phyloP scores from a whole-genome alignment of 495 filamentous ascomycete genomes.

The Beverwykella pulmonaria region DNA sequence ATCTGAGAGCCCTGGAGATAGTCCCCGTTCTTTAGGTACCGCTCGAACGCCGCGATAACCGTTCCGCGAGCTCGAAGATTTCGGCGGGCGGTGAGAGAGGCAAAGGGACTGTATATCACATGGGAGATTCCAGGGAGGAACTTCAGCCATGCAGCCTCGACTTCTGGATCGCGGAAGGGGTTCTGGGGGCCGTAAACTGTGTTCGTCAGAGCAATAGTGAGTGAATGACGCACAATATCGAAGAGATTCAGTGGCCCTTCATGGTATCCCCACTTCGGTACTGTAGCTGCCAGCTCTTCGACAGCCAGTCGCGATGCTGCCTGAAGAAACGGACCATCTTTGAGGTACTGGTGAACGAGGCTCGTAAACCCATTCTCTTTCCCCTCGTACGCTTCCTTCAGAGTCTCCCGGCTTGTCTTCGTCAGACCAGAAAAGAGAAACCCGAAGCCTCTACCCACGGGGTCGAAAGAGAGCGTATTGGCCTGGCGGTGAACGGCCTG shows the following conservation, averaged over 20 bases:
- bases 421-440: slow-evolving; percentile 42
- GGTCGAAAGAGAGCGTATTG: slow-evolving; percentile 42
- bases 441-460: slow-evolving; percentile 46
- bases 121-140: slow-evolving; percentile 20
- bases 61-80: slow-evolving; percentile 2
- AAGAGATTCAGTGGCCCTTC: slow-evolving; percentile 13
- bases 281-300: slow-evolving; percentile 47
- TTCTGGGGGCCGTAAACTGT: slow-evolving; percentile 55
- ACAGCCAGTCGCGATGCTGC: slow-evolving; percentile 36
- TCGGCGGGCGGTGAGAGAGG: slow-evolving; percentile 1
- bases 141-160: slow-evolving; percentile 50
- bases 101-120: slow-evolving; percentile 5
- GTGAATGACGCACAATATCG: slow-evolving; percentile 39
- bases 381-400: slow-evolving; percentile 39
- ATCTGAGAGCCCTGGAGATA: slow-evolving; percentile 7
- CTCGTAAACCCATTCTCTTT: slow-evolving; percentile 22
- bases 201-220: slow-evolving; percentile 53
- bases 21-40: slow-evolving; percentile 12
- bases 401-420: no score
- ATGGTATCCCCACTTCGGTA: slow-evolving; percentile 34
- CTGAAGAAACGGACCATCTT: neutral
- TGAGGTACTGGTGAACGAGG: slow-evolving; percentile 13
- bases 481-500: slow-evolving; percentile 44
- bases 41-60: slow-evolving; percentile 7
- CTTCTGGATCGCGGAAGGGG: slow-evolving; percentile 48